phyloP scores from a whole-genome alignment of 495 filamentous ascomycete species.

The Parmelia sp. region DNA sequence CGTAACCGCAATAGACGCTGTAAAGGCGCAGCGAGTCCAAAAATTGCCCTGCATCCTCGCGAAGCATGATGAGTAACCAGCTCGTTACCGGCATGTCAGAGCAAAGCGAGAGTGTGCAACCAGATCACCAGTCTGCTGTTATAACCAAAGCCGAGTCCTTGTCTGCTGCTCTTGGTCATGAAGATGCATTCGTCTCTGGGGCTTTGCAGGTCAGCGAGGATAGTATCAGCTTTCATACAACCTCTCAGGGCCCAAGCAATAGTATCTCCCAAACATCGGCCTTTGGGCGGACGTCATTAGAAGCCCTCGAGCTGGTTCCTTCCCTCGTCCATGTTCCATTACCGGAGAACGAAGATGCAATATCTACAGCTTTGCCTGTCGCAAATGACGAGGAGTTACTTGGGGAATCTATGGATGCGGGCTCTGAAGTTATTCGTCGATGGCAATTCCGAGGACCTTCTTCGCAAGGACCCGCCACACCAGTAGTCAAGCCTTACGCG shows the following conservation, averaged over 20 bases:
- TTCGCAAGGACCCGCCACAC: neutral
- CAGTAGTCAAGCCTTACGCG: neutral
- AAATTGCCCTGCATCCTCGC: neutral
- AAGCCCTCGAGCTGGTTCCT: neutral
- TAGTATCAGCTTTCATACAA: too few relatives aligned
- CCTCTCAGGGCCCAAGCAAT: neutral
- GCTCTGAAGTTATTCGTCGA: neutral
- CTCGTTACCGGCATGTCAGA: neutral
- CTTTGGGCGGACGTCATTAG: neutral
- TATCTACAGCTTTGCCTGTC: conserved; percentile 1
- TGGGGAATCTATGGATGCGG: too few relatives aligned
- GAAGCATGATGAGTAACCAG: neutral
- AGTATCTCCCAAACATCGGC: neutral
- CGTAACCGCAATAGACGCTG: too few relatives aligned
- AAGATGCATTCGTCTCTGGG: conserved; percentile 1
- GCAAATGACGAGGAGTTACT: neutral
- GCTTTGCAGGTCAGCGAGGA: neutral
- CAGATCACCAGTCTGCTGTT: too few relatives aligned
- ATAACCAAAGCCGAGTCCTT: neutral
- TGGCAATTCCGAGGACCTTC: neutral
- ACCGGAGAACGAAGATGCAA: neutral
- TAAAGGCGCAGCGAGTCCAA: neutral
- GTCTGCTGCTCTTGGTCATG: neutral
- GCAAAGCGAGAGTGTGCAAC: neutral
- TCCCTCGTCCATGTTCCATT: neutral